Evolutionary conservation across 352 stramenopile species (phyloP).

Genomic region (Globisporangium megalacanthum): DNA sequence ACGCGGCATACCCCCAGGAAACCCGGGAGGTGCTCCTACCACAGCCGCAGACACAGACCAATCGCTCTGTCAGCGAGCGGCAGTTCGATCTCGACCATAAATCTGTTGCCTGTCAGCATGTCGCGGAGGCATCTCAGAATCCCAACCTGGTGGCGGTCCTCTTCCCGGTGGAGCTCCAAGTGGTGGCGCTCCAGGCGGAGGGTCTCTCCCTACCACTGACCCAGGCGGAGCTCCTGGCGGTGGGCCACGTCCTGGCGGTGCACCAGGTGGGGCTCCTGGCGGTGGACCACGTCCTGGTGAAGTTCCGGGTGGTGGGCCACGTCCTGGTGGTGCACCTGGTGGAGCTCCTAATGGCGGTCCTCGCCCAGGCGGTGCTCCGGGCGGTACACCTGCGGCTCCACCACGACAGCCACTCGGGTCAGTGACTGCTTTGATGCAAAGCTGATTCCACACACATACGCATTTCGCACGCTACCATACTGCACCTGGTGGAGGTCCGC

Average conservation of each 20-base stretch:
- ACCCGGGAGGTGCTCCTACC: conserved; percentile 16
- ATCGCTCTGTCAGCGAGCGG: no score
- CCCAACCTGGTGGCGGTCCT: conserved; percentile 27
- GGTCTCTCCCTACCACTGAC: neutral
- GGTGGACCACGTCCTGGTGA: conserved; percentile 15
- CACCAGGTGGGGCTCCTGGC: conserved; percentile 16
- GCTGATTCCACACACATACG: neutral
- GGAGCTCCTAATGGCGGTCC: no score
- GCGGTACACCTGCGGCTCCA: neutral
- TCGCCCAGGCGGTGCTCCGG: neutral
- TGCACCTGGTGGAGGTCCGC: conserved; percentile 39
- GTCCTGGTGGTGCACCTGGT: conserved; percentile 13
- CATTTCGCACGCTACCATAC: neutral
- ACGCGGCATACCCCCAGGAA: conserved; percentile 9
- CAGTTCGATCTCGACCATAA: neutral
- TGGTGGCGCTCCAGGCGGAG: neutral
- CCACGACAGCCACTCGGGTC: conserved; percentile 1
- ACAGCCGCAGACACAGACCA: neutral
- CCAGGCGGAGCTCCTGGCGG: conserved; percentile 8
- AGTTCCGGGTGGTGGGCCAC: conserved; percentile 2
- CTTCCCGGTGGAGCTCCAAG: conserved; percentile 17
- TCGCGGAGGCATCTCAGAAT: neutral
- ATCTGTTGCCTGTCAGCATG: neutral
- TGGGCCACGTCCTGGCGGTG: conserved; percentile 11
- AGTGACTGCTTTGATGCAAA: neutral